Conservation (phyloP, 2,329 filamentous ascomycete genomes). For the Hirsutella rhossiliensis region DNA sequence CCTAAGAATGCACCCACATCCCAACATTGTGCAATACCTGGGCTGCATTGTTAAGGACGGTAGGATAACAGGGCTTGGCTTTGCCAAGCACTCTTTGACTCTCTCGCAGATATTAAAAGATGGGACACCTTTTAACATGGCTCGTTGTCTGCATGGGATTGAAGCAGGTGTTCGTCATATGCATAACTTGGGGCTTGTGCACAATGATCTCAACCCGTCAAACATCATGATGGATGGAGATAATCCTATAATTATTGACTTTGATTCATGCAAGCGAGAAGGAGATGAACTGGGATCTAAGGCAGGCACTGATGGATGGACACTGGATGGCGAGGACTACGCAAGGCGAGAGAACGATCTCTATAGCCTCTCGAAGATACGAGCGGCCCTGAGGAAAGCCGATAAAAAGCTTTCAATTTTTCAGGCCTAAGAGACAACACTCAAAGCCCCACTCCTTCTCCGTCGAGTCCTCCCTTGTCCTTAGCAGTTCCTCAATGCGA, state of each 20-base stretch:
- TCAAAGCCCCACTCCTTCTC: neutral
- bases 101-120: neutral
- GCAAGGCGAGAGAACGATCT: constrained; percentile 1
- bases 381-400: neutral
- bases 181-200: neutral
- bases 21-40: constrained; percentile 1
- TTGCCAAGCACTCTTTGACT: constrained; percentile 1
- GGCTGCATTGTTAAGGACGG: neutral
- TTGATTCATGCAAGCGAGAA: constrained; percentile 2
- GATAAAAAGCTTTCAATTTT: neutral
- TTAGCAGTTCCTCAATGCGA: neutral
- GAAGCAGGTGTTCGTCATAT: constrained; percentile 1
- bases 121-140: neutral
- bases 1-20: constrained; percentile 1
- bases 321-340: neutral
- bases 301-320: neutral
- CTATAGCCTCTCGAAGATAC: constrained; percentile 1
- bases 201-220: constrained; percentile 1
- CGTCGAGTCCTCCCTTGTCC: neutral
- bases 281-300: neutral
- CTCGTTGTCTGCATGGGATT: neutral
- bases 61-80: constrained; percentile 1
- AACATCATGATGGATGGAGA: constrained; percentile 2
- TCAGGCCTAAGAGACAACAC: neutral
- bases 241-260: constrained; percentile 1